Evolutionary conservation across 129 eudicot genomes (phyloP), one percentile per base, ranked within the genome.

Genomic region (Lactuca saligna): DNA sequence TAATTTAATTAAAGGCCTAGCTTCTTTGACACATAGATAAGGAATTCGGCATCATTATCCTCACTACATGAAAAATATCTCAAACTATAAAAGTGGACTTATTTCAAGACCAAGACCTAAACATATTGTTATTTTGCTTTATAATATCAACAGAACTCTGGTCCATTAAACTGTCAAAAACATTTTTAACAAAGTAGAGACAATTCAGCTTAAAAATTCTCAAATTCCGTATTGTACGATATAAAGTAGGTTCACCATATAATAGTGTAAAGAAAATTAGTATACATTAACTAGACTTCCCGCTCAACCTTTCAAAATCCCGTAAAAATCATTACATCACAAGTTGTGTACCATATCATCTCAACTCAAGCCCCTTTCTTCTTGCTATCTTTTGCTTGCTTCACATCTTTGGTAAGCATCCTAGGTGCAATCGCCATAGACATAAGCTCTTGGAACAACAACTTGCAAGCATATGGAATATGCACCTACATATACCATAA

Each of bases 401-500:
- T 88, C 4, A 94, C 74, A 61, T 89, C 98, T 80, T 89, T 89
- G 0, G 93, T 93, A 38, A 89, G 86, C 99, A 93, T 93, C 77
- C 97, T 81, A n/a, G 97, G 97, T 17, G 97, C 97, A 74, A 93
- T 93, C 14, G 95, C 99, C 99, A 93, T 93, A 2, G 99, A 59
- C 97, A 93, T 85, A 4, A 93, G 85, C 83, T 93, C 99, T 72
- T 93, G 99, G 86, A 93, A 89, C 50, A 93, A 84, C 72, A 93
- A 79, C 85, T 93, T 93, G 75, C 97, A 89, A 3, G 99, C 95
- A 13, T 89, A 93, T 1, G 97, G 99, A 50, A 93, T 89, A 75
- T 93, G 85, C 39, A 89, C 97, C 97, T 88, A 86, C 69, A 81
- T 34, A 60, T 35, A 34, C 16, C 0, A 54, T 56, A 49, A 31